Conservation (phyloP, 768 basidiomycete genomes). For the Rhodocollybia butyracea region DNA sequence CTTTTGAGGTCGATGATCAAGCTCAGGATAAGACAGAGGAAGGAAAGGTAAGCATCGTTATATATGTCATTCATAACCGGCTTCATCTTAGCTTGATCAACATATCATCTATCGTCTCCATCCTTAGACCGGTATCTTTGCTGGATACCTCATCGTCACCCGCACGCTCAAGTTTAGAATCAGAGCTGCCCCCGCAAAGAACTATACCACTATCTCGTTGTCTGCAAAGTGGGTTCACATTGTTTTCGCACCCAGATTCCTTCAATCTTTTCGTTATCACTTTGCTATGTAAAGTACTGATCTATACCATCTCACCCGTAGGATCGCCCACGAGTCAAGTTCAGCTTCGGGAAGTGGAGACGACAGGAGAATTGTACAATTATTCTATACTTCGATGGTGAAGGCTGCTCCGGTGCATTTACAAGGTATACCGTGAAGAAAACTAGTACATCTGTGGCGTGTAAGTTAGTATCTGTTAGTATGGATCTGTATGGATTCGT, state of each 20-base stretch:
- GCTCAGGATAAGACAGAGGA: neutral
- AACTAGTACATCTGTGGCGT: too few species aligned
- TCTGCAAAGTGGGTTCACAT: slow-evolving; percentile 34
- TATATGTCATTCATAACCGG: neutral
- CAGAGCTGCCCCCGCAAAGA: slow-evolving; percentile 35
- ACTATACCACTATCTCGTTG: slow-evolving; percentile 28
- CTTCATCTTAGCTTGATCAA: neutral
- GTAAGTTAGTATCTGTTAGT: too few species aligned
- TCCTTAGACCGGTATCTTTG: slow-evolving; percentile 32
- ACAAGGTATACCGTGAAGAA: neutral
- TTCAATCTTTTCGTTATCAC: neutral
- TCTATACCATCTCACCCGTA: slow-evolving; percentile 4
- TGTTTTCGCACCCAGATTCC: too few species aligned
- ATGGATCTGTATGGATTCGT: too few species aligned
- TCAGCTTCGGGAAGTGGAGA: slow-evolving; percentile 16
- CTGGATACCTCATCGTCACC: slow-evolving; percentile 36
- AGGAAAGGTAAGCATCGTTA: neutral
- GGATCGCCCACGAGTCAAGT: slow-evolving; percentile 21
- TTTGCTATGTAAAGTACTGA: slow-evolving; percentile 16
- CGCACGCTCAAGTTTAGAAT: slow-evolving; percentile 37
- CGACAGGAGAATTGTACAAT: slow-evolving; percentile 26
- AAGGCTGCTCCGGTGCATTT: slow-evolving; percentile 31
- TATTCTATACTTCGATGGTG: slow-evolving; percentile 30
- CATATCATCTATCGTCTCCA: neutral
- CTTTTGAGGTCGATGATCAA: slow-evolving; percentile 21